These are phyloP conservation scores for Lepraria neglecta DNA, from an alignment of 495 filamentous ascomycete genomes.

Conservation along the genomic window DNA sequence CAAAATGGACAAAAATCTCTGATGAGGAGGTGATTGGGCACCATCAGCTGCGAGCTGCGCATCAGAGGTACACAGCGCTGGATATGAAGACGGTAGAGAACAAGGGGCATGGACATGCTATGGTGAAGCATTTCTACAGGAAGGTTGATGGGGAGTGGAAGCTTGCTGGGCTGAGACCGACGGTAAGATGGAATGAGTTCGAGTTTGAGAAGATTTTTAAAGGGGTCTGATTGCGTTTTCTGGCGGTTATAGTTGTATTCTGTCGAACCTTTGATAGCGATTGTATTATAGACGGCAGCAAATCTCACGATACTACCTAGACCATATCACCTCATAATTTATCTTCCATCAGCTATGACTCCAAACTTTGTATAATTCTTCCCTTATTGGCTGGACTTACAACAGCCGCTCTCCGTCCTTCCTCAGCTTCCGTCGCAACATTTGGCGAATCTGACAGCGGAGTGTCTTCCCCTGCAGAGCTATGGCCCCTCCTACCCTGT, in stretches of 20 bases:
- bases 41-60: slow-evolving; percentile 32
- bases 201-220: slow-evolving; percentile 52
- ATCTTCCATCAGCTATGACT: too few relatives aligned
- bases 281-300: background rate
- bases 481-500: too few relatives aligned
- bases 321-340: background rate
- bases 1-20: slow-evolving; percentile 29
- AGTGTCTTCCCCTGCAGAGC: too few relatives aligned
- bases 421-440: too few relatives aligned
- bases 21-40: slow-evolving; percentile 28
- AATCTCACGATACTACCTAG: background rate
- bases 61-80: slow-evolving; percentile 52
- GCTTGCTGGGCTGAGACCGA: slow-evolving; percentile 67
- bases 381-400: too few relatives aligned
- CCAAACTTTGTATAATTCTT: too few relatives aligned
- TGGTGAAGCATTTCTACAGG: slow-evolving; percentile 65
- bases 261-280: too few relatives aligned
- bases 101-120: slow-evolving; percentile 58
- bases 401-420: too few relatives aligned
- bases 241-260: too few relatives aligned
- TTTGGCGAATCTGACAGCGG: too few relatives aligned
- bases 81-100: slow-evolving; percentile 37
- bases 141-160: slow-evolving; percentile 77
- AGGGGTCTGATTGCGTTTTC: slow-evolving; percentile 7
- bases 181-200: slow-evolving; percentile 67